Evolutionary conservation across 352 stramenopile genomes (phyloP).

Genomic region (Achlya hypogyna): DNA sequence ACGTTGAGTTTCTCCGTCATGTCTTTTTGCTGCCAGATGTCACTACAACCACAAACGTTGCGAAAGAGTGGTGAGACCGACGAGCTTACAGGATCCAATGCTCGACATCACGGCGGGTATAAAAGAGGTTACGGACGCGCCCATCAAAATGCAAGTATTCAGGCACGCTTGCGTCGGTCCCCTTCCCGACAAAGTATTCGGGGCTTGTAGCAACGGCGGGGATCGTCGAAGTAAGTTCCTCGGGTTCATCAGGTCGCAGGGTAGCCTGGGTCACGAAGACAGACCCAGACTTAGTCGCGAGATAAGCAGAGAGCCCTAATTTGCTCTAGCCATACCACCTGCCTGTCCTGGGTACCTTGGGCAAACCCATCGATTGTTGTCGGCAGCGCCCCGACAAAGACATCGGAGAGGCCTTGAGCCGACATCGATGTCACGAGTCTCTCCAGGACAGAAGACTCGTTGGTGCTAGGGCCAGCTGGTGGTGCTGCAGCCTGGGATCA

Average conservation of each 20-base stretch:
- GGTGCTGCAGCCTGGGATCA: too few species aligned
- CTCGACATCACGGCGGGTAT: slow-evolving; percentile 35
- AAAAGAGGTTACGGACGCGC: slow-evolving; percentile 49
- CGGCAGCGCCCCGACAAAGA: neutral
- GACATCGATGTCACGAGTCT: neutral
- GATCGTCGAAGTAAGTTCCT: neutral
- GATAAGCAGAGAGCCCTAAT: neutral
- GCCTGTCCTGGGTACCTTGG: neutral
- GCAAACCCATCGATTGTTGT: neutral
- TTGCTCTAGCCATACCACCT: neutral
- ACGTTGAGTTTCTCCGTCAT: slow-evolving; percentile 30
- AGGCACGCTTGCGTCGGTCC: slow-evolving; percentile 29
- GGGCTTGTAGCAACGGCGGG: neutral
- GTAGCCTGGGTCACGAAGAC: slow-evolving; percentile 3
- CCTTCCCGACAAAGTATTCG: slow-evolving; percentile 36
- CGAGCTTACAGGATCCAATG: slow-evolving; percentile 31
- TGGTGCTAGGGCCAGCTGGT: too few species aligned
- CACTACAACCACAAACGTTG: neutral
- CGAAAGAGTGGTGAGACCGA: neutral
- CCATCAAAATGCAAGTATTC: slow-evolving; percentile 51
- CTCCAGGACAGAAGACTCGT: neutral
- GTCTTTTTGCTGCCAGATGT: slow-evolving; percentile 54
- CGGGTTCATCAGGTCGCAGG: neutral
- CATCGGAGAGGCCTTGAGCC: neutral
- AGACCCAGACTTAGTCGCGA: neutral